phyloP scores from a whole-genome alignment of 2,329 filamentous ascomycete genomes.

The Ophiostoma ips region DNA sequence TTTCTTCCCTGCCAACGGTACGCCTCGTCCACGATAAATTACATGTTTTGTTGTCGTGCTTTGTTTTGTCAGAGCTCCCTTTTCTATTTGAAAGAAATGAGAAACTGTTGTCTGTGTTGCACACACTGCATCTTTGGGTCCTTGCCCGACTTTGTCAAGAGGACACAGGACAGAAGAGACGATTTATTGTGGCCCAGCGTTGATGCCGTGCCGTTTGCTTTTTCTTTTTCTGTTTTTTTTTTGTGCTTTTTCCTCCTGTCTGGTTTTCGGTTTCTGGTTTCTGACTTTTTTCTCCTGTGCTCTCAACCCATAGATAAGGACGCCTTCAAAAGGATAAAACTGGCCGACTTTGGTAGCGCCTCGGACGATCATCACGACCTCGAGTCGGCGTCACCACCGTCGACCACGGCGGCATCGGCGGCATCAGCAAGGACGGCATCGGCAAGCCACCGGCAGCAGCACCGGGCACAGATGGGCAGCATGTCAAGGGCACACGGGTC shows the following conservation, averaged over 20 bases:
- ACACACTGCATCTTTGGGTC: no score
- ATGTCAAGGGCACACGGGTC: slow-evolving; percentile 21
- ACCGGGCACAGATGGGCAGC: slow-evolving; percentile 3
- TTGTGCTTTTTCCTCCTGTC: no score
- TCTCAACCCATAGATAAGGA: slow-evolving; percentile 28
- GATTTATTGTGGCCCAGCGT: neutral
- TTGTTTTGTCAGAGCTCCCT: neutral
- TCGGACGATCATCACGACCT: slow-evolving; percentile 4
- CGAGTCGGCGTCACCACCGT: slow-evolving; percentile 19
- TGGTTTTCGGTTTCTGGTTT: neutral
- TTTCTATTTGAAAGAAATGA: slow-evolving; percentile 1
- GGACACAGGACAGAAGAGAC: neutral
- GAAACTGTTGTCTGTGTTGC: neutral
- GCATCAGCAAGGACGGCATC: slow-evolving; percentile 15
- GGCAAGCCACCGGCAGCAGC: slow-evolving; percentile 13
- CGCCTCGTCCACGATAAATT: slow-evolving; percentile 1
- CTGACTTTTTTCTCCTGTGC: neutral
- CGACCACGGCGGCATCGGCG: slow-evolving; percentile 28
- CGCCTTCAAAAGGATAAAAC: slow-evolving; percentile 33
- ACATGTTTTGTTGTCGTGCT: neutral
- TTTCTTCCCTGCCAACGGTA: slow-evolving; percentile 7
- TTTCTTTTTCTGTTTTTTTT: no score
- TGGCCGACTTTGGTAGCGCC: slow-evolving; percentile 23
- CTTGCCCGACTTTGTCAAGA: neutral
- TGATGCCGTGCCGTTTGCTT: neutral